phyloP scores from a whole-genome alignment of 257 asterid species.

The Nyctanthes arbortristis region DNA sequence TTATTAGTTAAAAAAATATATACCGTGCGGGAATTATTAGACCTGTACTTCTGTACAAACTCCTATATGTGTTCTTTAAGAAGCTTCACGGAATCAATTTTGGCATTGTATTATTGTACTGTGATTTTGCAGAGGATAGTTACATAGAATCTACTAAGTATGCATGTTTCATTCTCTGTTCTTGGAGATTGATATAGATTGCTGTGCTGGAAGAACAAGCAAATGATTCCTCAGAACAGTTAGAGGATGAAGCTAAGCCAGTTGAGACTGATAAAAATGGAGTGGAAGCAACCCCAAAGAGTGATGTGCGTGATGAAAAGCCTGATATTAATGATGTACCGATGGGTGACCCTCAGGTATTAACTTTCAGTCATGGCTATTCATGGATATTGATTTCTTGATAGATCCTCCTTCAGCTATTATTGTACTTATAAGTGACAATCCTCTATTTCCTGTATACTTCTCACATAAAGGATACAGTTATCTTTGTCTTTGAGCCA shows the following conservation, averaged over 20 bases:
- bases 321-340: slow-evolving; percentile 89
- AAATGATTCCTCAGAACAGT: slow-evolving; percentile 58
- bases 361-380: slow-evolving; percentile 4
- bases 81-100: neutral
- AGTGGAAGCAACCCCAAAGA: slow-evolving; percentile 45
- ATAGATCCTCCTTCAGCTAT: neutral
- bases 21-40: neutral
- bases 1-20: neutral
- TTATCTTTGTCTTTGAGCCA: neutral
- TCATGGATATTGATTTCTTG: neutral
- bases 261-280: slow-evolving; percentile 41
- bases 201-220: slow-evolving; percentile 79
- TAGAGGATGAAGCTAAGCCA: slow-evolving; percentile 67
- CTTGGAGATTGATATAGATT: slow-evolving; percentile 42
- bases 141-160: neutral
- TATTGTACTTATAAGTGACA: neutral
- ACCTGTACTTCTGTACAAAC: neutral
- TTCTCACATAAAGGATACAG: neutral
- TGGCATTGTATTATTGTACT: neutral
- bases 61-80: neutral
- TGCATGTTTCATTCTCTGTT: slow-evolving; percentile 4
- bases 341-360: slow-evolving; percentile 66
- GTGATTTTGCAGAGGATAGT: slow-evolving; percentile 3
- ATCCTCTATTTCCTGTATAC: neutral
- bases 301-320: slow-evolving; percentile 60